Base-by-base conservation (phyloP, 257 asterid genomes). In the Nicotiana attenuata region DNA sequence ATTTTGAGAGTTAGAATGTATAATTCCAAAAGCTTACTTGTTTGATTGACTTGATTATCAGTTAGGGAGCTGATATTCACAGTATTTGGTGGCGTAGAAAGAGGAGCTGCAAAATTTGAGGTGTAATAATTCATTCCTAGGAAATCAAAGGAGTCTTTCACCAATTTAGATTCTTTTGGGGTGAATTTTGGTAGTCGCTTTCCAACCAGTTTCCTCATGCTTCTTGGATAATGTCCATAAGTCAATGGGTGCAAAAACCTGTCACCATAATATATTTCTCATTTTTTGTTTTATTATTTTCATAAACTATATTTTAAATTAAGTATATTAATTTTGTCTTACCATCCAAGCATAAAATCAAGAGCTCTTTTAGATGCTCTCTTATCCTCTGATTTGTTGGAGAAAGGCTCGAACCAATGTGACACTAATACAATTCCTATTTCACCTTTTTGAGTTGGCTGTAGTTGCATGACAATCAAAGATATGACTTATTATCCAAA, bases 291-390 rank as follows among this genome's bases (percentile, higher is more conserved):
- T 52, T 1, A 8, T 3, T 35, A 53, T 63, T 0, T 8, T n/a
- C 14, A 1, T 7, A 8, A 65, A 24, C 13, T 16, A 66, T 31
- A 50, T 19, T 41, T 68, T 17, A 35, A 17, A 75, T 16, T 8
- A 20, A 8, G 14, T 2, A 55, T 26, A 11, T 1, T 29, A 22
- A 0, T 52, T 22, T 10, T 67, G 4, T 29, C 80, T 69, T 29
- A 94, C 98, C 97, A 94, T 78, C 98, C 98, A 3, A 33, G 86
- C 65, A 83, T 69, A 71, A 94, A 92, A 85, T 92, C 94, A 7
- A 91, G 81, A 29, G 89, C 93, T 64, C 93, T 87, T 84, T 81
- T 68, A 10, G 92, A 87, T 15, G 98, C 97, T 65, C 63, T 9
- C 0, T 2, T 17, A 50, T 94, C 92, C 1, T 28, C 83, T 38